These are phyloP conservation scores for Phaseolus coccineus DNA, from an alignment of 331 rosid species.

Conservation along the genomic window DNA sequence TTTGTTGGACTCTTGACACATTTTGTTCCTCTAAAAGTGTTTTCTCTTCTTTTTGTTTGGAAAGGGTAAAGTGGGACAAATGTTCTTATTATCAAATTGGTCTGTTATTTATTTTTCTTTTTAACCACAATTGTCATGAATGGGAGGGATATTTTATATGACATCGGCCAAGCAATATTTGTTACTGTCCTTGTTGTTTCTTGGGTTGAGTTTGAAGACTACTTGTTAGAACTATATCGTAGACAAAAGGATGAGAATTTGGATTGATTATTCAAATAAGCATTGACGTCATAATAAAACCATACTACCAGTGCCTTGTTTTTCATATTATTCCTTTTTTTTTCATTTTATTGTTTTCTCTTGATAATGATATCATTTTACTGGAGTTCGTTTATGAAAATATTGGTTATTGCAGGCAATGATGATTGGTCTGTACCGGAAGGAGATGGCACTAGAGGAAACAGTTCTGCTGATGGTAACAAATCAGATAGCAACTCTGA, in stretches of 20 bases:
- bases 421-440: slow-evolving; percentile 75
- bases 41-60: background rate
- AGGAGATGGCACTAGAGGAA: slow-evolving; percentile 72
- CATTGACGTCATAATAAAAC: slow-evolving; percentile 6
- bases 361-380: slow-evolving; percentile 8
- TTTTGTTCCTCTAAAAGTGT: background rate
- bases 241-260: slow-evolving; percentile 35
- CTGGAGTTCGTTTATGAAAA: slow-evolving; percentile 13
- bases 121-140: background rate
- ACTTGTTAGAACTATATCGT: slow-evolving; percentile 19
- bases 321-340: background rate
- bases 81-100: slow-evolving; percentile 6
- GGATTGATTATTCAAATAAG: slow-evolving; percentile 10
- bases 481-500: slow-evolving; percentile 57
- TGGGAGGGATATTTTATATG: background rate
- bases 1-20: background rate
- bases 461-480: slow-evolving; percentile 62
- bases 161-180: background rate
- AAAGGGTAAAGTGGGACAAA: slow-evolving; percentile 12
- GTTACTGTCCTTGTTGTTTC: slow-evolving; percentile 6
- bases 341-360: slow-evolving; percentile 27
- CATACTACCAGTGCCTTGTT: background rate
- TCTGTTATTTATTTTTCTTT: background rate
- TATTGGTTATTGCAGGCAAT: slow-evolving; percentile 62
- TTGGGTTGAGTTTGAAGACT: slow-evolving; percentile 23